These are phyloP conservation scores for Stellera chamaejasme DNA, from an alignment of 345 rosid genomes.

Conservation along the genomic window DNA sequence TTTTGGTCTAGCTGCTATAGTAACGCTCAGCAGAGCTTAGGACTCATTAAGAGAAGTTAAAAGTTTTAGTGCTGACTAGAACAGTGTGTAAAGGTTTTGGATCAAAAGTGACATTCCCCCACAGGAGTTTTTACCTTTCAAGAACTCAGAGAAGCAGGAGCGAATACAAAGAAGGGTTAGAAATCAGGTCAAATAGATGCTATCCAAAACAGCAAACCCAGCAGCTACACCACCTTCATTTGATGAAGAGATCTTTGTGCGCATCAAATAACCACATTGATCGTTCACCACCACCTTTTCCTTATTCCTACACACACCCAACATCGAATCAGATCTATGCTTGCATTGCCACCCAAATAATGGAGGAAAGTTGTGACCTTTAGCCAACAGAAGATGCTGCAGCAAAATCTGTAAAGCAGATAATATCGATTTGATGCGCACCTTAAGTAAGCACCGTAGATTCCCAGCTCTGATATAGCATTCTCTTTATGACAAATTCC, in stretches of 20 bases:
- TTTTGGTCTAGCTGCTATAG: no score
- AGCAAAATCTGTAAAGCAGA: no score
- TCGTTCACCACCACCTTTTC: conserved; percentile 71
- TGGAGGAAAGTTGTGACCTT: no score
- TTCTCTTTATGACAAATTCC: conserved; percentile 63
- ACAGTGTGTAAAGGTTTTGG: no score
- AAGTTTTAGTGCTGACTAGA: no score
- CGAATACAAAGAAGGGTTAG: no score
- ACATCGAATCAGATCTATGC: background rate
- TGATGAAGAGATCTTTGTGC: conserved; percentile 82
- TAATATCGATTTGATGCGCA: conserved; percentile 10
- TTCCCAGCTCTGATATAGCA: conserved; percentile 84
- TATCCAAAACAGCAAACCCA: conserved; percentile 91
- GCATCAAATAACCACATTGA: conserved; percentile 78
- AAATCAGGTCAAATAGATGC: conserved; percentile 63
- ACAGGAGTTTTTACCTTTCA: no score
- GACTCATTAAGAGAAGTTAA: no score
- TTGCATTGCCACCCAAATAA: background rate
- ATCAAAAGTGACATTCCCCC: no score
- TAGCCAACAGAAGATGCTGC: no score
- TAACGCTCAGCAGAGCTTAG: no score
- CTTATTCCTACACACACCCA: conserved; percentile 55
- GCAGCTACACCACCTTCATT: conserved; percentile 97
- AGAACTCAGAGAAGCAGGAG: no score
- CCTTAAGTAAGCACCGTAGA: conserved; percentile 87